Conservation (phyloP, 179 eudicot genomes). For the Beta macrorhiza region DNA sequence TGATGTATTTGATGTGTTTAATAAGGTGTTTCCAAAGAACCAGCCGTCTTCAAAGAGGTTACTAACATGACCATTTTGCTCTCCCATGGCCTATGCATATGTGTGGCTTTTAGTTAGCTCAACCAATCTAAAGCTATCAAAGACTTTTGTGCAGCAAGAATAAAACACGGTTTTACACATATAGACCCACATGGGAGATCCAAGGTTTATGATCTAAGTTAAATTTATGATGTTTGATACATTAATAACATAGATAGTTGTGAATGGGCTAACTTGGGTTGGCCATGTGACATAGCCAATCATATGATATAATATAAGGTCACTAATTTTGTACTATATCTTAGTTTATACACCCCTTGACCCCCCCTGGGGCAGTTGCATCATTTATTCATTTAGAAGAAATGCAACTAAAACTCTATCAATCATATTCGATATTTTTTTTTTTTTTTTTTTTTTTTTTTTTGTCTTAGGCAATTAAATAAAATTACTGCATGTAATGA, state of each 20-base stretch:
- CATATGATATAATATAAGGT: conserved; percentile 27
- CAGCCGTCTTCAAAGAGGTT: conserved; percentile 51
- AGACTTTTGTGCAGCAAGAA: conserved; percentile 10
- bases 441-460: background rate
- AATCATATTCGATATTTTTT: background rate
- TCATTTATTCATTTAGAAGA: background rate
- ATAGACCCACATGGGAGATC: conserved; percentile 27
- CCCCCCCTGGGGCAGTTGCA: conserved; percentile 18
- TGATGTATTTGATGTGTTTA: conserved; percentile 31
- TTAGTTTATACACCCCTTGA: conserved; percentile 2
- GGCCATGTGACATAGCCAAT: conserved; percentile 42
- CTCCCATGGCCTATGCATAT: conserved; percentile 11
- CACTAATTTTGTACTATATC: conserved; percentile 17
- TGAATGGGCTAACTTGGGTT: conserved; percentile 37
- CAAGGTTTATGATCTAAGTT: conserved; percentile 21
- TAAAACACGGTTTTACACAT: background rate
- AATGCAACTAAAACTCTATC: background rate
- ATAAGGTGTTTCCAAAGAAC: conserved; percentile 55
- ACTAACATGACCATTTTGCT: conserved; percentile 34
- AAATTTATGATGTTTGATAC: conserved; percentile 22
- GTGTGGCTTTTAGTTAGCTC: conserved; percentile 5
- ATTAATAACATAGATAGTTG: conserved; percentile 23
- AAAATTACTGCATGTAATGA: too few relatives aligned
- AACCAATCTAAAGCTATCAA: conserved; percentile 25
- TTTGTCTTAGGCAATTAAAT: background rate